Base-by-base conservation (phyloP, 306 rosid genomes). In the Trifolium fragiferum region DNA sequence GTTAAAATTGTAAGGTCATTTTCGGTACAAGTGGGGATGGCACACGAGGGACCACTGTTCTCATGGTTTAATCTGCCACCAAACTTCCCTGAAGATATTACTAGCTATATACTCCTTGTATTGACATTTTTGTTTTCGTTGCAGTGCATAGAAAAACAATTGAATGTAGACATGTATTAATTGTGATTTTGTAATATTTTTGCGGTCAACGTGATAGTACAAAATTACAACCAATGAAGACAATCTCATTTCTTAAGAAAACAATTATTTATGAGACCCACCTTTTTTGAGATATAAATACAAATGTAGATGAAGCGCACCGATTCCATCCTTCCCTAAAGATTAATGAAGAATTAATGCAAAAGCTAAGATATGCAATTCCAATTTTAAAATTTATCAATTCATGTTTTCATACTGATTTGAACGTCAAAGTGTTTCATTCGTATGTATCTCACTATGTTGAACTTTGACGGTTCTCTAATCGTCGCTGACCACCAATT, bases 1-100 rank as follows among this genome's bases (percentile, higher is more conserved):
- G 9, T 33, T 41, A 57, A 63, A 78, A 63, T 21, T 74, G 92
- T 69, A 57, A 68, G 77, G 94, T 91, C 94, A 80, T 78, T 91
- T 77, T 91, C 92, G 79, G 43, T 78, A 70, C 84, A 85, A 84
- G 89, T 77, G 78, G 68, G 79, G 80, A 87, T 75, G 82, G 83
- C 55, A 0, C 30, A 21, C 5, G 11, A 15, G 53, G 96, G 90
- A 82, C 90, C 91, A 82, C 65, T 66, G 16, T 20, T 49, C 64
- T 10, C 54, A 69, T 46, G 71, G 76, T 51, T 61, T 70, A 69
- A 81, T 76, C 84, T 51, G 82, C 67, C 78, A 74, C 72, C 57
- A 70, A 78, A 70, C 71, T 51, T 35, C 11, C 8, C 9, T 57
- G n/a, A 21, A 21, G 14, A 5, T 57, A 57, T 57, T 51, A 51